Conservation (phyloP, 805 yeast species). For the Hanseniaspora nectarophila region DNA sequence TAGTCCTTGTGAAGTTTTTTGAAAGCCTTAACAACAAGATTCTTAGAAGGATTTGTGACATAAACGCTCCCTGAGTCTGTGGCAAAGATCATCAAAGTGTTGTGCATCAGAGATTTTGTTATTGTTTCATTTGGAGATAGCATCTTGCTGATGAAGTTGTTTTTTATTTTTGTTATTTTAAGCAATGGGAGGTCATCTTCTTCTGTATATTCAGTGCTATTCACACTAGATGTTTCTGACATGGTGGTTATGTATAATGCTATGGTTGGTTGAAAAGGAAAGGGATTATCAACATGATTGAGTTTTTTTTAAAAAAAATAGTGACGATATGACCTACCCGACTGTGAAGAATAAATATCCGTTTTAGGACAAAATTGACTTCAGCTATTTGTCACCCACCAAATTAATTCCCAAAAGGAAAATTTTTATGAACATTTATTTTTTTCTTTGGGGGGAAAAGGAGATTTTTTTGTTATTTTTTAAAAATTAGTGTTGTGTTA, state of each 20-base stretch:
- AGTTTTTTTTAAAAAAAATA: neutral
- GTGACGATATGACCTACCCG: no score
- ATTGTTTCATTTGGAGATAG: neutral
- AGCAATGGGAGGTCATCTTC: constrained; percentile 5
- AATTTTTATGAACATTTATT: no score
- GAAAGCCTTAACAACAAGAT: neutral
- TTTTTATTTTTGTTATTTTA: constrained; percentile 5
- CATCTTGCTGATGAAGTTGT: neutral
- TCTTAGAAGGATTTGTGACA: neutral
- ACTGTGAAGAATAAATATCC: no score
- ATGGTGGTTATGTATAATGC: no score
- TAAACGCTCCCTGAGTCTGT: neutral
- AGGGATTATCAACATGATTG: neutral
- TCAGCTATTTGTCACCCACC: no score
- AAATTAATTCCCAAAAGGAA: no score
- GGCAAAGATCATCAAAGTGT: neutral
- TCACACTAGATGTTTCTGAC: neutral
- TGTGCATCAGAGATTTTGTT: neutral
- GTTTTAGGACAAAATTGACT: no score
- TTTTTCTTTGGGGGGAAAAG: neutral
- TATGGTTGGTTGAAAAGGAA: neutral
- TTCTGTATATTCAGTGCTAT: neutral
- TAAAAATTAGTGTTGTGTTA: neutral
- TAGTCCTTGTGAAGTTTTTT: constrained; percentile 1
- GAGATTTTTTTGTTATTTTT: neutral